Conservation (phyloP, 2,329 filamentous ascomycete species). For the Trichophyton mentagrophytes region DNA sequence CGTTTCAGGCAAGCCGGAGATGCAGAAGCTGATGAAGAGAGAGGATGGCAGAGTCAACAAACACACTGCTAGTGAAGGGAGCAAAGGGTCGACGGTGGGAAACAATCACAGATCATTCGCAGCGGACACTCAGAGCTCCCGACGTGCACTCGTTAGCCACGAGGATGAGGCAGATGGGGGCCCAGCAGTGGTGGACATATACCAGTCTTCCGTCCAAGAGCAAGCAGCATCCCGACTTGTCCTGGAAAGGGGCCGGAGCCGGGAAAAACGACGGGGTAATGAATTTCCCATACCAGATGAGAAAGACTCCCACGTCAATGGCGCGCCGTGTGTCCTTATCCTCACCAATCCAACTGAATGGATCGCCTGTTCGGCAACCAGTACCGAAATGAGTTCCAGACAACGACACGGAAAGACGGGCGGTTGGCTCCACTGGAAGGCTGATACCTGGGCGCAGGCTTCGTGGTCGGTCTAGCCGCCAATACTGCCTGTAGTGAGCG, state of each 20-base stretch:
- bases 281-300: slow-evolving; percentile 27
- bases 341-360: slow-evolving; percentile 12
- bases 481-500: background rate
- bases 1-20: too few relatives aligned
- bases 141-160: background rate
- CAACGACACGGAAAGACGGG: slow-evolving; percentile 15
- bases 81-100: slow-evolving; percentile 2
- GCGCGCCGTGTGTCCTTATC: slow-evolving; percentile 10
- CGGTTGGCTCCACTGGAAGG: background rate
- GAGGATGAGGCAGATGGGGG: slow-evolving; percentile 2
- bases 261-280: slow-evolving; percentile 11
- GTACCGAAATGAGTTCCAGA: slow-evolving; percentile 26
- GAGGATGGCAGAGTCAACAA: background rate
- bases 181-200: slow-evolving; percentile 4
- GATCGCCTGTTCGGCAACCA: slow-evolving; percentile 28
- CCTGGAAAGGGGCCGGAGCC: slow-evolving; percentile 11
- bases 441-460: slow-evolving; percentile 17
- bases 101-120: slow-evolving; percentile 7
- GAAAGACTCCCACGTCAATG: slow-evolving; percentile 13
- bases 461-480: background rate
- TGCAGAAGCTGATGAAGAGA: background rate
- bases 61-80: background rate
- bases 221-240: slow-evolving; percentile 5
- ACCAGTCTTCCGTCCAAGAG: background rate
- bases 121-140: background rate